Evolutionary conservation across 2,329 filamentous ascomycete genomes (phyloP).

Genomic region (Scedosporium apiospermum): DNA sequence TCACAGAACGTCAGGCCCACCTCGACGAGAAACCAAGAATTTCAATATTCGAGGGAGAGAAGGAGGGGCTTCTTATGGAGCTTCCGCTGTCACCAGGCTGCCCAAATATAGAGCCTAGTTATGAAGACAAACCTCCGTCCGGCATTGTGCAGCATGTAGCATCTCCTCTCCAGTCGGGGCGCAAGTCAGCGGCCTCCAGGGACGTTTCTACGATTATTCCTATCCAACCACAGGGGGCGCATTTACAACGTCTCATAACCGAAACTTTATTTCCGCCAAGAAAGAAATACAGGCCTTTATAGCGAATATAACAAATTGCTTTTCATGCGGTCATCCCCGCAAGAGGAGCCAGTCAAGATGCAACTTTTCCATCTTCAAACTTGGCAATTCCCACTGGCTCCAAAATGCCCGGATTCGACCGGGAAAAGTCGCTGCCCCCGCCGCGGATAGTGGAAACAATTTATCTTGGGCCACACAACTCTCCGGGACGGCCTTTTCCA

Average conservation of each 20-base stretch:
- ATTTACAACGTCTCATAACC: no score
- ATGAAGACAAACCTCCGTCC: neutral
- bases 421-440: neutral
- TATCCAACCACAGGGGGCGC: no score
- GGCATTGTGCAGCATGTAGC: neutral
- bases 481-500: neutral
- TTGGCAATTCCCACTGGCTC: neutral
- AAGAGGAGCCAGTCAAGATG: neutral
- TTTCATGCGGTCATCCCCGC: neutral
- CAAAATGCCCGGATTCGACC: neutral
- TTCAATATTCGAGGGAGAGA: neutral
- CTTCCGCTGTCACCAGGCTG: no score
- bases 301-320: neutral
- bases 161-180: neutral
- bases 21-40: neutral
- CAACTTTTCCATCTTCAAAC: neutral
- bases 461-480: neutral
- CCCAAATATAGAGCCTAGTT: no score
- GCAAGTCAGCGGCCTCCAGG: neutral
- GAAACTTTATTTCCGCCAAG: no score
- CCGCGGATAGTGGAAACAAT: neutral
- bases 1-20: neutral
- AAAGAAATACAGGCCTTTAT: neutral
- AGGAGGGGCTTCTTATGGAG: no score
- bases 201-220: no score